A percentile compares a stretch with the other conserved stretches of the same genome.
Conservation (phyloP, 2,329 filamentous ascomycete species). For the Pestalotiopsis sp. region DNA sequence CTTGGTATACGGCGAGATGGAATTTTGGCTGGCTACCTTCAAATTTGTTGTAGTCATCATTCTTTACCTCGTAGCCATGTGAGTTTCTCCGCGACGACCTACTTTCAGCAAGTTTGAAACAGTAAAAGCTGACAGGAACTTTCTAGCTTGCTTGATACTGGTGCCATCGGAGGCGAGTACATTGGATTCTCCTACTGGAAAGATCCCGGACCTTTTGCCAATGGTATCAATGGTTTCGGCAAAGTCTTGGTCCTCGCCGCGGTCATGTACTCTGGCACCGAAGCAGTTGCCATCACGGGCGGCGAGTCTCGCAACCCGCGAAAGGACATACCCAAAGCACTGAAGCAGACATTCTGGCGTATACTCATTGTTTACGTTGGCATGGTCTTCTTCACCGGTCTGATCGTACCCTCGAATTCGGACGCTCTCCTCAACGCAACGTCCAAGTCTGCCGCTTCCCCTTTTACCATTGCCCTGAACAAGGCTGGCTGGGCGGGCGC, state of each 20-base stretch:
- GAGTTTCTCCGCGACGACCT: slow-evolving; percentile 14
- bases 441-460: slow-evolving; percentile 29
- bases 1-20: slow-evolving; percentile 33
- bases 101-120: slow-evolving; percentile 21
- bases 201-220: slow-evolving; percentile 34
- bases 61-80: neutral
- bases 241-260: slow-evolving; percentile 36
- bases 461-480: slow-evolving; percentile 31
- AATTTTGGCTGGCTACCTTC: slow-evolving; percentile 32
- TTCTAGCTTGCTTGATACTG: slow-evolving; percentile 36
- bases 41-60: slow-evolving; percentile 25
- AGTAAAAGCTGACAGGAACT: slow-evolving; percentile 30
- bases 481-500: slow-evolving; percentile 29
- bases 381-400: slow-evolving; percentile 32
- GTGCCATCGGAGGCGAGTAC: slow-evolving; percentile 35
- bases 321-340: slow-evolving; percentile 30
- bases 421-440: slow-evolving; percentile 34
- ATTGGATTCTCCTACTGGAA: slow-evolving; percentile 36
- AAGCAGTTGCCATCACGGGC: slow-evolving; percentile 37
- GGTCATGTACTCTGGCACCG: slow-evolving; percentile 37
- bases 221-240: slow-evolving; percentile 37
- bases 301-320: slow-evolving; percentile 32
- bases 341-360: slow-evolving; percentile 32
- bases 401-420: slow-evolving; percentile 34
- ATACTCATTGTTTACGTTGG: slow-evolving; percentile 33